phyloP scores from a whole-genome alignment of 495 filamentous ascomycete species.

The Hyaloscypha hepaticicola region DNA sequence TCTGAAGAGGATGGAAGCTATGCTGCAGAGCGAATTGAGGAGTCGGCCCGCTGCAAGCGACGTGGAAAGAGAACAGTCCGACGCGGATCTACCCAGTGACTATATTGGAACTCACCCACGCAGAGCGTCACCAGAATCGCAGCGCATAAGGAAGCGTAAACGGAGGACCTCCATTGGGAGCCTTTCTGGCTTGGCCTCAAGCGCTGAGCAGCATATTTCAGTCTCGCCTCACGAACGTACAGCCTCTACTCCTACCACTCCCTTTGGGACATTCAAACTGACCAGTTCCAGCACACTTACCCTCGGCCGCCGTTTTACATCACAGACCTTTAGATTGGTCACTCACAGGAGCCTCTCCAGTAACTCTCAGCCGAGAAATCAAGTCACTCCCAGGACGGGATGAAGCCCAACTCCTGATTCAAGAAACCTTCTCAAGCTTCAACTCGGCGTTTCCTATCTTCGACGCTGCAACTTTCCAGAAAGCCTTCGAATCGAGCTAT shows the following conservation, averaged over 20 bases:
- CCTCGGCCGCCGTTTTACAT: conserved; percentile 25
- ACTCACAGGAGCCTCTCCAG: conserved; percentile 83
- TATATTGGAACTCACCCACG: conserved; percentile 18
- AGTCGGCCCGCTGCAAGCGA: conserved; percentile 38
- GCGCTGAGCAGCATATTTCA: conserved; percentile 21
- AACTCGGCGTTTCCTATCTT: conserved; percentile 96
- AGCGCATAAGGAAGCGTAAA: conserved; percentile 4
- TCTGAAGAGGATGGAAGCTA: conserved; percentile 86
- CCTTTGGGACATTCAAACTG: background rate
- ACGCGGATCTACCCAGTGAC: conserved; percentile 21
- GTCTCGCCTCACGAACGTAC: conserved; percentile 20
- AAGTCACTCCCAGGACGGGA: conserved; percentile 74
- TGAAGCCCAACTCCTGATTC: conserved; percentile 74
- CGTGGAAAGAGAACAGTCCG: conserved; percentile 13
- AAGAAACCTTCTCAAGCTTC: conserved; percentile 93
- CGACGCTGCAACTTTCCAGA: conserved; percentile 94
- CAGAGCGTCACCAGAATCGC: conserved; percentile 1
- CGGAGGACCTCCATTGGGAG: conserved; percentile 22
- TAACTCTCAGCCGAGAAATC: conserved; percentile 79
- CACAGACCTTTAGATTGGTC: conserved; percentile 62
- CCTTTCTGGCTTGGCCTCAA: conserved; percentile 21
- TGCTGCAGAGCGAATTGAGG: conserved; percentile 54
- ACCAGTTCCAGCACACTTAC: conserved; percentile 24
- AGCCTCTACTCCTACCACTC: conserved; percentile 19
- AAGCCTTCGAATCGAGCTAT: conserved; percentile 83